A percentile compares a stretch with the other conserved stretches of the same genome.
These are phyloP conservation scores for Xylariaceae sp. DNA, from an alignment of 2,329 filamentous ascomycete genomes.

Conservation along the genomic window DNA sequence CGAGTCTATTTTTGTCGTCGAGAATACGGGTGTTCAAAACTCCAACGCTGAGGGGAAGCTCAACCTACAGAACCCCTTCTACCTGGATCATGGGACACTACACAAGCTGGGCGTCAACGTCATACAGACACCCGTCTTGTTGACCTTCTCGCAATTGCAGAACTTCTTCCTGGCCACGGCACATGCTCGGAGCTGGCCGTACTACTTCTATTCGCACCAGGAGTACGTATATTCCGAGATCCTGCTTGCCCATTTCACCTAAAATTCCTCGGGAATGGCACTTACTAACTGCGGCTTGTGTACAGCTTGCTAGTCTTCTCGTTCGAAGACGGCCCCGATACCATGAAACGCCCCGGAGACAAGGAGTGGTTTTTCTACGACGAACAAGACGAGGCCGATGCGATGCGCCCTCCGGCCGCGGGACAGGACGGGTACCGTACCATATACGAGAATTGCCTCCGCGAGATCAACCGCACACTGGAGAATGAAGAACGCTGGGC, in stretches of 20 bases:
- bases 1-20: slow-evolving; percentile 50
- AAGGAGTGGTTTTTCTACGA: slow-evolving; percentile 36
- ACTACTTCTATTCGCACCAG: slow-evolving; percentile 59
- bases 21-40: slow-evolving; percentile 52
- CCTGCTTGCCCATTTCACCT: no score
- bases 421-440: slow-evolving; percentile 36
- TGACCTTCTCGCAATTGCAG: slow-evolving; percentile 57
- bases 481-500: slow-evolving; percentile 50
- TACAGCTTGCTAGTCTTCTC: slow-evolving; percentile 42
- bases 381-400: slow-evolving; percentile 35
- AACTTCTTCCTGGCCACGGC: slow-evolving; percentile 54
- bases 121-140: slow-evolving; percentile 51
- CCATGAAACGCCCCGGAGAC: slow-evolving; percentile 31
- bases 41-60: slow-evolving; percentile 44
- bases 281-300: not conserved
- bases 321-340: slow-evolving; percentile 40
- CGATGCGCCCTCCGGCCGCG: slow-evolving; percentile 31
- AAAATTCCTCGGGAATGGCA: no score
- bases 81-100: slow-evolving; percentile 47
- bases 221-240: slow-evolving; percentile 34
- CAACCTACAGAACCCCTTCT: slow-evolving; percentile 50
- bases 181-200: slow-evolving; percentile 47
- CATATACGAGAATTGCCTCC: slow-evolving; percentile 37
- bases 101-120: slow-evolving; percentile 42
- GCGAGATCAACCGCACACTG: slow-evolving; percentile 34